Evolutionary conservation across 331 rosid species (phyloP), one percentile per base, ranked within the genome.

Genomic region (Cucumis variabilis): DNA sequence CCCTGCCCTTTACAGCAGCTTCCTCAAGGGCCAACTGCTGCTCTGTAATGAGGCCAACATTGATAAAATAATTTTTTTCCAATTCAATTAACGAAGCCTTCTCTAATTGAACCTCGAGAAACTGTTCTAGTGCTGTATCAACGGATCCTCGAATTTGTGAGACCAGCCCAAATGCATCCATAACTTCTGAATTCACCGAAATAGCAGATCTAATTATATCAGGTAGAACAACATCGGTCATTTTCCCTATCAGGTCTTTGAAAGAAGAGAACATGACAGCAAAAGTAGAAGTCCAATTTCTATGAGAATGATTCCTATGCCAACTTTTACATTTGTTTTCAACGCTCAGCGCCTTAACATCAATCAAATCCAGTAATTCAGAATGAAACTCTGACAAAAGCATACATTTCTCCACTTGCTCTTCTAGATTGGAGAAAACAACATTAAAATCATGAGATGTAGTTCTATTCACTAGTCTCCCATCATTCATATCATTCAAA

Each of bases 11-110:
- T 81, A 89, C 90, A 86, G 99, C 94, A 86, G 98, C 99, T 93
- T 96, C 97, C 93, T 95, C 98, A 72, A 96, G 99, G 83, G 97
- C 95, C 93, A 95, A 91, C 91, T 95, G 98, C 91, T 93, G 96
- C 93, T 94, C 97, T 6, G 98, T 95, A 86, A 96, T 95, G 84
- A 62, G 95, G 82, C 98, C 99, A 92, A 96, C 99, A 89, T 93
- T 91, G 72, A 93, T 86, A 91, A 93, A 96, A 90, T 96, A 96
- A 89, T 90, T 96, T 92, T 93, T 94, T 87, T 94, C 98, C 89
- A 96, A 94, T 89, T 96, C 99, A 92, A 86, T 86, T 86, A 96
- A 88, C 88, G 98, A 94, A 62, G 90, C 92, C 88, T 93, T 93
- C 94, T 94, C 98, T 92, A 93, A 87, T 91, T 94, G 95, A 17